phyloP scores from a whole-genome alignment of 306 rosid genomes.

The Malus fusca region DNA sequence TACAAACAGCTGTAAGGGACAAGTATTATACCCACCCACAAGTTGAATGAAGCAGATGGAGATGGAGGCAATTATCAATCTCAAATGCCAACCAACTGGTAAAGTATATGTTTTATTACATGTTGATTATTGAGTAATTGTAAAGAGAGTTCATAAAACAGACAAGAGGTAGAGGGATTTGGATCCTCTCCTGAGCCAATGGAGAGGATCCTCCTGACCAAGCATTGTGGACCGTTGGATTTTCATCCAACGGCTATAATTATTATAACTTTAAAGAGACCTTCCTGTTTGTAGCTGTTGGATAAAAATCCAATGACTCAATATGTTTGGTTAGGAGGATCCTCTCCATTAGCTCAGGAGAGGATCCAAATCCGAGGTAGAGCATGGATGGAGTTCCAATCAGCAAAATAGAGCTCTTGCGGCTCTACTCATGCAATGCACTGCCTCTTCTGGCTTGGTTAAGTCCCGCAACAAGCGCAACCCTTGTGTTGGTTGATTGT shows the following conservation, averaged over 20 bases:
- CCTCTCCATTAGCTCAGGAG: too few species aligned
- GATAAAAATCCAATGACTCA: too few species aligned
- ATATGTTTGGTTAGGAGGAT: too few species aligned
- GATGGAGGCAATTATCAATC: too few species aligned
- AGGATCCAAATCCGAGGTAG: conserved; percentile 19
- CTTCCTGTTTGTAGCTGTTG: too few species aligned
- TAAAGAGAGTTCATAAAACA: conserved; percentile 17
- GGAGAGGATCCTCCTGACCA: too few species aligned
- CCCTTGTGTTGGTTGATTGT: not conserved
- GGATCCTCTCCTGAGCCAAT: too few species aligned
- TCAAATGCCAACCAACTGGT: not conserved
- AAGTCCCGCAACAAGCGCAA: too few species aligned
- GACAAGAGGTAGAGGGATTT: conserved; percentile 56
- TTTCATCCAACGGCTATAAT: too few species aligned
- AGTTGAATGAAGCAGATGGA: too few species aligned
- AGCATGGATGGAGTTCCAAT: conserved; percentile 78
- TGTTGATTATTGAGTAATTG: not conserved
- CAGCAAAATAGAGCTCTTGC: conserved; percentile 34
- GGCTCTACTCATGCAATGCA: conserved; percentile 90
- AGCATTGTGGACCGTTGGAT: too few species aligned
- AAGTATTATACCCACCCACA: not conserved
- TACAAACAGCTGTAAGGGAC: not conserved
- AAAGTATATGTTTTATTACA: not conserved
- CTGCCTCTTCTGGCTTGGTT: conserved; percentile 96
- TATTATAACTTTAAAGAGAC: too few species aligned